Conservation (phyloP, 495 filamentous ascomycete genomes). For the Apodospora peruviana region DNA sequence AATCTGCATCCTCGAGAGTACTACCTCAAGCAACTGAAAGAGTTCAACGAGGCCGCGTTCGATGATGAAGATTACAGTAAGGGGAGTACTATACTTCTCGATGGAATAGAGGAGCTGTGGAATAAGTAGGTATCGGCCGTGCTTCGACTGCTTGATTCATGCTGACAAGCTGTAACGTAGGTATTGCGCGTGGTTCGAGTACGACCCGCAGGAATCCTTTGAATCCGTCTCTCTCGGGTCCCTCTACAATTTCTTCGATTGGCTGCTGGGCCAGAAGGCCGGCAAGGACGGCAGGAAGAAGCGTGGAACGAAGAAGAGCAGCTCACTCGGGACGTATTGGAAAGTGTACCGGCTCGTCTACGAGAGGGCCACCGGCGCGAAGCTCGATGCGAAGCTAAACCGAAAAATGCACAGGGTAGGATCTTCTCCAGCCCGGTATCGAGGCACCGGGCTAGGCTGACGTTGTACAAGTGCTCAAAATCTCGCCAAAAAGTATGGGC, state of each 20-base stretch:
- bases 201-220: conserved; percentile 1
- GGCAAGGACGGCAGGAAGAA: conserved; percentile 3
- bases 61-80: conserved; percentile 7
- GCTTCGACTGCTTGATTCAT: neutral
- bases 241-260: conserved; percentile 2
- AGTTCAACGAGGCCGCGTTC: neutral
- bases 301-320: conserved; percentile 1
- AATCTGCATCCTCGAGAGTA: conserved; percentile 3
- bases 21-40: neutral
- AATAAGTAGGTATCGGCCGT: neutral
- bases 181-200: conserved; percentile 1
- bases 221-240: neutral
- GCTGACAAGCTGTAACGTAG: conserved; percentile 3
- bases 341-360: conserved; percentile 5
- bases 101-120: conserved; percentile 4
- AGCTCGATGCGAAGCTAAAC: conserved; percentile 4
- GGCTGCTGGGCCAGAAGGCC: neutral
- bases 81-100: conserved; percentile 1
- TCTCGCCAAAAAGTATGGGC: conserved; percentile 3
- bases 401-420: conserved; percentile 6
- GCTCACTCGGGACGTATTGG: conserved; percentile 2
- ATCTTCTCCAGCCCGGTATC: neutral
- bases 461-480: conserved; percentile 2
- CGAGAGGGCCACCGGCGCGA: conserved; percentile 1
- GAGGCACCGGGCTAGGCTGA: conserved; percentile 1